Evolutionary conservation across 2,329 filamentous ascomycete genomes (phyloP), one percentile per base, ranked within the genome.

Genomic region (Pestalotiopsis sp.): DNA sequence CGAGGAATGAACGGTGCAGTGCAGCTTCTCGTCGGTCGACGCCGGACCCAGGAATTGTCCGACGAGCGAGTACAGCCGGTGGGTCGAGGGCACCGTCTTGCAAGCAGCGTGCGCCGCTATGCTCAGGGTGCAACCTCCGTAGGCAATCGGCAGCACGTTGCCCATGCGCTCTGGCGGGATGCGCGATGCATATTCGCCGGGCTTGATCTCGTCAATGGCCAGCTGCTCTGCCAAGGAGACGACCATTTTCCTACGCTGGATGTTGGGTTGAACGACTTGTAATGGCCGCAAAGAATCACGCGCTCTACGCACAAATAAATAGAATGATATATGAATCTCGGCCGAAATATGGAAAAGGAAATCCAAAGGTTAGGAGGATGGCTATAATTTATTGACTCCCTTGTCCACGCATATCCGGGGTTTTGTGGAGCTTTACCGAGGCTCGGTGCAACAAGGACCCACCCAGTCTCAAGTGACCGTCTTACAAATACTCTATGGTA

Each of bases 41-140:
- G 84, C 81, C 1, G 85, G 84, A 2, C 85, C 83, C 0, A 84
- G 80, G 63, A 81, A 87, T 68, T 84, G 79, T 0, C 85, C 85
- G 0, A 83, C 71, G 0, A 83, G 72, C 0, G 84, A 84, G 72
- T 86, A 86, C 4, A 86, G 75, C 2, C 80, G 76, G 72, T 84
- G 81, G 1, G 71, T 73, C 0, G 72, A 12, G 0, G 80, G 76
- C 0, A 83, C 80, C 0, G 81, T 81, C 2, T 76, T 73, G 59
- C 72, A 80, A 0, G 84, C 84, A 0, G 83, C 81, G 70, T 81
- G 80, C 11, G 81, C 77, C 1, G 82, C 84, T 2, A 81, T 69
- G 4, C 74, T 79, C 1, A 84, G 72, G 2, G 84, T 67, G 61
- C 66, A 66, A 57, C 71, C 69, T 23, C 71, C 71, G 57, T 72